Evolutionary conservation across 2,329 filamentous ascomycete species (phyloP), one percentile per base, ranked within the genome.

Genomic region (Beauveria sp.): DNA sequence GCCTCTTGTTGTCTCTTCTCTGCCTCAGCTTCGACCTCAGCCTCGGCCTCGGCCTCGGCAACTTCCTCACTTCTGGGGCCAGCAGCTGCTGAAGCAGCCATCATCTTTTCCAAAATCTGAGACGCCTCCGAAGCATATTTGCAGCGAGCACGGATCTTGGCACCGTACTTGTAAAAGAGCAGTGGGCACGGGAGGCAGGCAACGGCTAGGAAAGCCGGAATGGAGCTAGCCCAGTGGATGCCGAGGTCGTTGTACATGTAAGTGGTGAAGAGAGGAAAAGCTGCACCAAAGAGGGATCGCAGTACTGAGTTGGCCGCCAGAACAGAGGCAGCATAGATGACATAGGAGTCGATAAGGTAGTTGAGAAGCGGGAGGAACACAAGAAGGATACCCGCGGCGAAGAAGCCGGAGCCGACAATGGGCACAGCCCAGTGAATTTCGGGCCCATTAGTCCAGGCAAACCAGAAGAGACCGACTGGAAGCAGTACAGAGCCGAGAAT

Each of bases 251-350:
- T 42, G 69, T 83, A 85, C 80, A 85, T 84, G 64, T 77, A 71
- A 0, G 77, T 79, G 0, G 88, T 89, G 73, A 91, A 91, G 0
- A 92, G 79, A 0, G 88, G 89, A 75, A 92, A 91, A 0, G 82
- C 85, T 1, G 87, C 84, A 62, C 88, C 89, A 64, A 91, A 90
- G 16, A 89, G 74, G 0, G 87, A 90, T 63, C 89, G 85, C 12
- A 92, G 76, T 28, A 92, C 84, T 2, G 85, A 81, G 72, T 87
- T 91, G 53, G 88, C 88, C 2, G 90, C 89, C 9, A 93, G 77
- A 0, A 87, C 88, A 0, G 86, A 90, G 0, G 89, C 89, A 1
- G 90, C 89, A 65, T 88, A 93, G 67, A 93, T 88, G 57, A 87
- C 87, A 72, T 91, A 86, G 6, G 84, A 76, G 68, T 90, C 88